Percentiles rank a stretch among this genome's conserved stretches.
Conservation (phyloP, 495 filamentous ascomycete genomes). For the Neurospora tetrasperma region DNA sequence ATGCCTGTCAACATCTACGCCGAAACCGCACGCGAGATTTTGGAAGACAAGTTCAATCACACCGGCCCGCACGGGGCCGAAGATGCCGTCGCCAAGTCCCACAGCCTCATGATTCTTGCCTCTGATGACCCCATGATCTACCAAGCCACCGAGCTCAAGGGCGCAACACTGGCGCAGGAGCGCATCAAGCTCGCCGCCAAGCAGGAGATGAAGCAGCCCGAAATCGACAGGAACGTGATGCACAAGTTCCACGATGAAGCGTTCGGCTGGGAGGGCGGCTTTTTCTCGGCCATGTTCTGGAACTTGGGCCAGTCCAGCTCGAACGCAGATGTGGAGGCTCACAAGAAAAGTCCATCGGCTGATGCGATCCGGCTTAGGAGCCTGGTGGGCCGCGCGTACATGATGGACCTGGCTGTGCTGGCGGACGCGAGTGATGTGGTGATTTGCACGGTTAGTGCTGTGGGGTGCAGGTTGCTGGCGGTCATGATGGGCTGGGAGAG, state of each 20-base stretch:
- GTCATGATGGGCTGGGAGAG: slow-evolving; percentile 75
- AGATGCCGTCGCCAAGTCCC: slow-evolving; percentile 23
- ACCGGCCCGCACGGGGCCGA: slow-evolving; percentile 24
- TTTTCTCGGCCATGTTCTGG: slow-evolving; percentile 62
- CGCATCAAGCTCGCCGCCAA: slow-evolving; percentile 57
- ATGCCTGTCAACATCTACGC: slow-evolving; percentile 54
- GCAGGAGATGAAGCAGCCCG: slow-evolving; percentile 27
- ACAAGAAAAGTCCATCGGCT: slow-evolving; percentile 27
- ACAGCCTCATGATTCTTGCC: slow-evolving; percentile 46
- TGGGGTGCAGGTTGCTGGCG: slow-evolving; percentile 56
- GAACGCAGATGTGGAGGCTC: slow-evolving; percentile 11
- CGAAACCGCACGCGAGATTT: slow-evolving; percentile 34
- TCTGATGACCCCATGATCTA: slow-evolving; percentile 66
- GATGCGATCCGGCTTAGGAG: slow-evolving; percentile 48
- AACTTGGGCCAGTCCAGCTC: slow-evolving; percentile 40
- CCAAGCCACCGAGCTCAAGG: slow-evolving; percentile 41
- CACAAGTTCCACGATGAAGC: slow-evolving; percentile 54
- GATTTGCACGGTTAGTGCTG: slow-evolving; percentile 55
- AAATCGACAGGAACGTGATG: slow-evolving; percentile 27
- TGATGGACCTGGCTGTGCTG: slow-evolving; percentile 60
- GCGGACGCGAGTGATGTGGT: slow-evolving; percentile 48
- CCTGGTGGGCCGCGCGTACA: slow-evolving; percentile 58
- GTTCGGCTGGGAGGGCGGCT: slow-evolving; percentile 67
- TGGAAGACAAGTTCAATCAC: slow-evolving; percentile 27
- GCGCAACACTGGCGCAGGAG: slow-evolving; percentile 46